phyloP scores from a whole-genome alignment of 768 basidiomycete species.

The Scleroderma bovista region DNA sequence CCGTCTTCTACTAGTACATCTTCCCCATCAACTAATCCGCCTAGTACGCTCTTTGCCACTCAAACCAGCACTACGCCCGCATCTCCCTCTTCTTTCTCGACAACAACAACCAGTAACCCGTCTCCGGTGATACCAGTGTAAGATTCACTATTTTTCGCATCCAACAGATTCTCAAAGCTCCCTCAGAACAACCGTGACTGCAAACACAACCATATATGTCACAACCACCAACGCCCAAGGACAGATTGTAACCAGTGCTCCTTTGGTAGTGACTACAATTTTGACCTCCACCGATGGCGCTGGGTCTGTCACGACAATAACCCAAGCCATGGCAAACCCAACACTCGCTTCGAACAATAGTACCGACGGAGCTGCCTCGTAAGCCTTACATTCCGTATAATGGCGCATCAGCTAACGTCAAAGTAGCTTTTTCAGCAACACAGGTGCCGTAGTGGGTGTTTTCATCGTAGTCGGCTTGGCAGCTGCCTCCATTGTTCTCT shows the following conservation, averaged over 20 bases:
- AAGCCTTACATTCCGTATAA: constrained; percentile 22
- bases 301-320: constrained; percentile 54
- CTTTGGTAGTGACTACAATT: constrained; percentile 52
- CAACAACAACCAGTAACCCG: constrained; percentile 3
- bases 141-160: constrained; percentile 13
- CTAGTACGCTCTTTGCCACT: constrained; percentile 13
- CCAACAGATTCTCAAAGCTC: constrained; percentile 8
- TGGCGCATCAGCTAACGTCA: constrained; percentile 5
- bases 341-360: constrained; percentile 52
- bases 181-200: constrained; percentile 46
- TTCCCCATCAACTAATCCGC: constrained; percentile 8
- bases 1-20: constrained; percentile 7
- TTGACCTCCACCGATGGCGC: constrained; percentile 49
- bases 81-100: constrained; percentile 5
- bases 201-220: constrained; percentile 45
- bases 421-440: constrained; percentile 77
- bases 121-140: constrained; percentile 15
- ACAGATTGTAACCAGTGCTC: constrained; percentile 42
- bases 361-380: constrained; percentile 44
- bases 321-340: constrained; percentile 62
- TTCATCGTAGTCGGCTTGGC: constrained; percentile 88
- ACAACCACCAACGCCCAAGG: constrained; percentile 59
- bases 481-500: constrained; percentile 59
- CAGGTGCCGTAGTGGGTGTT: constrained; percentile 87
- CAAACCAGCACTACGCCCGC: constrained; percentile 8